These are phyloP conservation scores for Apiosordaria backusii DNA, from an alignment of 495 filamentous ascomycete species.

Conservation along the genomic window DNA sequence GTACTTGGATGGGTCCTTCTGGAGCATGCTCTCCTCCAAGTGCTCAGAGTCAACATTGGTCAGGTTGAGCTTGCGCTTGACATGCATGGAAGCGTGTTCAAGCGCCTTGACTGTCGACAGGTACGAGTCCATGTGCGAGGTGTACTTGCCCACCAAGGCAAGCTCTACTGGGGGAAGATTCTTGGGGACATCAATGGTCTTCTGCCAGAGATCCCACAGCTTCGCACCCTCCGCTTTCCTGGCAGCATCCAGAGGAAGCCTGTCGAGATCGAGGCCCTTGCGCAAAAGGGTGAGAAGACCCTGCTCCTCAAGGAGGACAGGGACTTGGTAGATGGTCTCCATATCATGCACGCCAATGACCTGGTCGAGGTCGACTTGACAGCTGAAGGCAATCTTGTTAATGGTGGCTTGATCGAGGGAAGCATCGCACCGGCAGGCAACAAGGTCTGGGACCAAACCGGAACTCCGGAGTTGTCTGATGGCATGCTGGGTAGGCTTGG, in stretches of 20 bases:
- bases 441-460: conserved; percentile 83
- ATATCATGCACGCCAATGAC: conserved; percentile 86
- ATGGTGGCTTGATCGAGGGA: conserved; percentile 70
- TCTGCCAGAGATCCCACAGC: conserved; percentile 73
- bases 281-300: conserved; percentile 61
- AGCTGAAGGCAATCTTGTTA: conserved; percentile 82
- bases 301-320: conserved; percentile 80
- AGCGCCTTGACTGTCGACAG: conserved; percentile 76
- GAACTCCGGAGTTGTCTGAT: conserved; percentile 76
- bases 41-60: conserved; percentile 81
- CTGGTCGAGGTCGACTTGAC: conserved; percentile 75
- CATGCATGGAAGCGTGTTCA: conserved; percentile 88
- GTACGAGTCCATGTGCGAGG: conserved; percentile 72
- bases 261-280: conserved; percentile 57
- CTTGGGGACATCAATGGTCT: conserved; percentile 51
- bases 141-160: conserved; percentile 91
- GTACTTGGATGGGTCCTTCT: conserved; percentile 64
- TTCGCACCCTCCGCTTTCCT: conserved; percentile 54
- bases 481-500: conserved; percentile 90
- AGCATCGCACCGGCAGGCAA: conserved; percentile 85
- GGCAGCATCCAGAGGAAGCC: conserved; percentile 41
- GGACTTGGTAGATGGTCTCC: conserved; percentile 85
- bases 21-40: conserved; percentile 61
- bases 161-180: conserved; percentile 66
- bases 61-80: conserved; percentile 72